Percentiles rank a stretch among this genome's conserved stretches.
Evolutionary conservation across 768 basidiomycete species (phyloP).

Genomic region (Lactifluus rugatus): DNA sequence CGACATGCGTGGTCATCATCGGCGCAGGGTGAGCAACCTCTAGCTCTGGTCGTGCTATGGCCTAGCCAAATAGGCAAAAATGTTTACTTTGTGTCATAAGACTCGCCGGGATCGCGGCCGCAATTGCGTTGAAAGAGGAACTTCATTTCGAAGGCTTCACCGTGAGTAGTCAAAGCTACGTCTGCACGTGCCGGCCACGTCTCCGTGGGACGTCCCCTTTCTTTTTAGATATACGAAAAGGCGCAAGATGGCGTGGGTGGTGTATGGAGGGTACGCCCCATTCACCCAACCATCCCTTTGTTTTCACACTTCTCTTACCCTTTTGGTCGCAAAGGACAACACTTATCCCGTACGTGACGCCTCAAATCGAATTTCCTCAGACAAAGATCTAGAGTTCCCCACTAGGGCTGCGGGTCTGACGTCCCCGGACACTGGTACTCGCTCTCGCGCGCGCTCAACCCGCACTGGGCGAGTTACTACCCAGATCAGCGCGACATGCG

Average conservation of each 20-base stretch:
- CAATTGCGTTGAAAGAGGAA: constrained; percentile 27
- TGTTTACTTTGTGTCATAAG: constrained; percentile 3
- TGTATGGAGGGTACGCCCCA: constrained; percentile 22
- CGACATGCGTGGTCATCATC: constrained; percentile 20
- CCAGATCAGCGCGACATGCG: constrained; percentile 24
- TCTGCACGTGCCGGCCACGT: no score
- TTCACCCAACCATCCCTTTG: not conserved
- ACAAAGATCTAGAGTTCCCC: no score
- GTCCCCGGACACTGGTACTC: constrained; percentile 24
- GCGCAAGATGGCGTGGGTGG: constrained; percentile 22
- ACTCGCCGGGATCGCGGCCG: constrained; percentile 24
- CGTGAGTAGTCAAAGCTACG: constrained; percentile 23
- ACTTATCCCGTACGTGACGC: constrained; percentile 23
- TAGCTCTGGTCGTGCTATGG: no score
- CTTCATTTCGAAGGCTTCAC: constrained; percentile 26
- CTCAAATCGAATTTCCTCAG: no score
- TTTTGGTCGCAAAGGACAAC: constrained; percentile 19
- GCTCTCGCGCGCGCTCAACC: constrained; percentile 24
- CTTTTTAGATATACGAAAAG: constrained; percentile 28
- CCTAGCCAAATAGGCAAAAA: no score
- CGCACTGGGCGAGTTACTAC: constrained; percentile 23
- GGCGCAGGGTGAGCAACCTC: constrained; percentile 22
- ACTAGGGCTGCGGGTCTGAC: constrained; percentile 27
- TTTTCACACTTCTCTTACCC: no score
- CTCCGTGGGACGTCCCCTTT: no score